phyloP scores from a whole-genome alignment of 495 filamentous ascomycete species.

The Aspergillus leporis region DNA sequence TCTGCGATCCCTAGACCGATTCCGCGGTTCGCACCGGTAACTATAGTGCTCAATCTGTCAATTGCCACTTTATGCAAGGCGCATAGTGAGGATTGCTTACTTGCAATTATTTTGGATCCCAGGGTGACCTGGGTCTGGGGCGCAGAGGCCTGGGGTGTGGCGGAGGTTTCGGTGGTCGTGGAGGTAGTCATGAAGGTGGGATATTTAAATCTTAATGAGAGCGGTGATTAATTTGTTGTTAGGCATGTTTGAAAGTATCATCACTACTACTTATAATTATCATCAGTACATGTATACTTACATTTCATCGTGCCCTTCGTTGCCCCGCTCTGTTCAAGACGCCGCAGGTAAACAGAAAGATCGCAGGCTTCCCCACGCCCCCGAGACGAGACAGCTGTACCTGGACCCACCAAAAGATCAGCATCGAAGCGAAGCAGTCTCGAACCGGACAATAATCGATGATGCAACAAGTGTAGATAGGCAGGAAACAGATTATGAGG shows the following conservation, averaged over 20 bases:
- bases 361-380: not conserved
- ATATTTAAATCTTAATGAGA: not conserved
- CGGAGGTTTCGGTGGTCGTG: not conserved
- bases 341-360: not conserved
- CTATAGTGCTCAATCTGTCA: constrained; percentile 10
- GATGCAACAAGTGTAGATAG: too few relatives aligned
- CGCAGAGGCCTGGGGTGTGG: too few relatives aligned
- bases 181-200: not conserved
- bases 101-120: constrained; percentile 27
- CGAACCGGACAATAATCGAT: too few relatives aligned
- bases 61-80: too few relatives aligned
- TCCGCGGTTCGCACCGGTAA: constrained; percentile 42
- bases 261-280: too few relatives aligned
- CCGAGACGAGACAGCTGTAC: not conserved
- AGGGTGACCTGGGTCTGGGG: constrained; percentile 25
- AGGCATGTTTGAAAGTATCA: too few relatives aligned
- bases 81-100: constrained; percentile 11
- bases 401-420: too few relatives aligned
- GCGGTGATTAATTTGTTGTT: not conserved
- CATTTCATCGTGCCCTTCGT: too few relatives aligned
- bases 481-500: too few relatives aligned
- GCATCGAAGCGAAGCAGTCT: too few relatives aligned
- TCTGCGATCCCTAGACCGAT: constrained; percentile 42
- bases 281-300: too few relatives aligned
- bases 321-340: too few relatives aligned